Evolutionary conservation across 1,139 yeast genomes (phyloP).

Genomic region (Zygoascus meyerae): DNA sequence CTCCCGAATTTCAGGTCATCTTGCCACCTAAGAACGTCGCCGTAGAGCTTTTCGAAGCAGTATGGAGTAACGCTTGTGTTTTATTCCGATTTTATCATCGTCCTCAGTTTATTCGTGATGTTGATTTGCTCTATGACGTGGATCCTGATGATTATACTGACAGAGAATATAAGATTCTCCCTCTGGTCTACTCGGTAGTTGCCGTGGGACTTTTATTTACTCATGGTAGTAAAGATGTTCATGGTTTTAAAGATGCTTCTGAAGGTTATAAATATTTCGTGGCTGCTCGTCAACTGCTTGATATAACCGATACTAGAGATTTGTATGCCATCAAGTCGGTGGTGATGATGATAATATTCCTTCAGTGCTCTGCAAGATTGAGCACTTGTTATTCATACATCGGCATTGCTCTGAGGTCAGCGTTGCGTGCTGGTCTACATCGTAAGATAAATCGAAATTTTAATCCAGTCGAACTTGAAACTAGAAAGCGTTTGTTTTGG

Average conservation of each 20-base stretch:
- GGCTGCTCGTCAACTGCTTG: constrained; percentile 74
- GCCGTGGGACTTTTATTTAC: constrained; percentile 71
- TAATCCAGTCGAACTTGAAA: constrained; percentile 80
- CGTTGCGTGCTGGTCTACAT: constrained; percentile 82
- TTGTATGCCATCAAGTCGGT: constrained; percentile 70
- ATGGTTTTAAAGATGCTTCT: constrained; percentile 39
- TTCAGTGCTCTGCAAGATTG: constrained; percentile 85
- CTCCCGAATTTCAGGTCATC: constrained; percentile 47
- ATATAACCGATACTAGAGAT: constrained; percentile 57
- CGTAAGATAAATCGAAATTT: constrained; percentile 61
- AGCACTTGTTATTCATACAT: constrained; percentile 89
- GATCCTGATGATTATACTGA: constrained; percentile 66
- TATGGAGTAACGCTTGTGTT: constrained; percentile 85
- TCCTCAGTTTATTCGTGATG: constrained; percentile 61
- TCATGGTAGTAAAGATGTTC: constrained; percentile 35
- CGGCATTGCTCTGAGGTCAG: constrained; percentile 87
- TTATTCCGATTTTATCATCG: constrained; percentile 80
- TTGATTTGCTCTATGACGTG: constrained; percentile 55
- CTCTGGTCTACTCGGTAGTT: constrained; percentile 66
- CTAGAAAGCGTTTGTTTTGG: constrained; percentile 79
- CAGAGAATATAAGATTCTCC: constrained; percentile 69
- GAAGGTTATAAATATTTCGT: constrained; percentile 80
- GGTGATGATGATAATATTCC: constrained; percentile 57
- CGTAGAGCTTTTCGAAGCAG: constrained; percentile 60
- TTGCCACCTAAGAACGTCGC: constrained; percentile 75